Conservation (phyloP, 1,284 basidiomycete genomes). For the Fistulinella staudtii region DNA sequence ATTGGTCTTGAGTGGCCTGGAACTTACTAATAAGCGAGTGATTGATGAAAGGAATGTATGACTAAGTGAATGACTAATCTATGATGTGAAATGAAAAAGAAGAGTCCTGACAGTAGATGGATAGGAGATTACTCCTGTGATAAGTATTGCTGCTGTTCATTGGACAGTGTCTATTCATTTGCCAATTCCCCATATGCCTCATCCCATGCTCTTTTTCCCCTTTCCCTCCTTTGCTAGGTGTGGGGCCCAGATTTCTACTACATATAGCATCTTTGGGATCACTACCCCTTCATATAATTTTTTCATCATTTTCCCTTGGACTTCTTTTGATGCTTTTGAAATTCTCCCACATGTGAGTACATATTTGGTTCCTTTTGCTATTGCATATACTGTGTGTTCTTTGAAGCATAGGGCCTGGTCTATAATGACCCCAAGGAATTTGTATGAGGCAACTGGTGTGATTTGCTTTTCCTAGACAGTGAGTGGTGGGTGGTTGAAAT, state of each 20-base stretch:
- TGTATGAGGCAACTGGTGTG: neutral
- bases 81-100: too few relatives aligned
- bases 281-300: constrained; percentile 23
- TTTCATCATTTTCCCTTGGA: neutral
- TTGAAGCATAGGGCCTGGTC: neutral
- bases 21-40: too few relatives aligned
- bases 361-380: constrained; percentile 4
- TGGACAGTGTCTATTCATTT: neutral
- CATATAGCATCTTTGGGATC: constrained; percentile 29
- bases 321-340: neutral
- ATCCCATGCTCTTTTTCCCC: neutral
- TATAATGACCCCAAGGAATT: neutral
- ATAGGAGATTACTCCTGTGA: neutral
- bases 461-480: neutral
- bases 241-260: neutral
- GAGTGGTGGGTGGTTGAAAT: neutral
- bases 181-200: neutral
- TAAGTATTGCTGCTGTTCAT: neutral
- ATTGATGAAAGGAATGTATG: too few relatives aligned
- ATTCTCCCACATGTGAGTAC: neutral
- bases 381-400: neutral
- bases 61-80: too few relatives aligned
- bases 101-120: too few relatives aligned
- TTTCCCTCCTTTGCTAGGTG: neutral
- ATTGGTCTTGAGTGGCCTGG: too few relatives aligned